Percentiles rank a stretch among this genome's conserved stretches.
phyloP scores from a whole-genome alignment of 441 rosid genomes.

The Gossypium lobatum region DNA sequence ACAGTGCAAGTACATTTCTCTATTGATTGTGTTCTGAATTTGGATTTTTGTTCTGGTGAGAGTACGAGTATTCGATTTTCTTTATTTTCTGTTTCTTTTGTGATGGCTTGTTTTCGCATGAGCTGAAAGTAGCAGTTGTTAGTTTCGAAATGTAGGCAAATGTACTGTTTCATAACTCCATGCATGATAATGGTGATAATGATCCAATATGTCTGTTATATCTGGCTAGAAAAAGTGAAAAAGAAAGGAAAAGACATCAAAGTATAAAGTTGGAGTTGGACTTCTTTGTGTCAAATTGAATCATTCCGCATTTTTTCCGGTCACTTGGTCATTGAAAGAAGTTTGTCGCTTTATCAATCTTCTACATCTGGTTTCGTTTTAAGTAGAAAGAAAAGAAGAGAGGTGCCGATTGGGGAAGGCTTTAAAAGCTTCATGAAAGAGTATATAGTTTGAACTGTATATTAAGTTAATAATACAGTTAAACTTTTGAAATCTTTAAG shows the following conservation, averaged over 20 bases:
- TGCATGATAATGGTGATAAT: not conserved
- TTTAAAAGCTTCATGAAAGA: conserved; percentile 10
- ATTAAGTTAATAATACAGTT: conserved; percentile 8
- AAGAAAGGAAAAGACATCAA: not conserved
- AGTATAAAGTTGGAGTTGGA: not conserved
- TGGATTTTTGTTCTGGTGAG: not conserved
- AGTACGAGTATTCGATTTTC: not conserved
- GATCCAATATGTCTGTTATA: not conserved
- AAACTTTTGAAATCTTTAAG: conserved; percentile 3
- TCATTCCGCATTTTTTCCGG: not conserved
- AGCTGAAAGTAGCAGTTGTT: not conserved
- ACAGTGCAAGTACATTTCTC: conserved; percentile 6
- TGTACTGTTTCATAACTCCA: not conserved
- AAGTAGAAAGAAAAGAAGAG: not conserved
- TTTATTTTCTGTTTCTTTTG: not conserved
- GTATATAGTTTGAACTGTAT: not conserved
- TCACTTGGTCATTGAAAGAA: not conserved
- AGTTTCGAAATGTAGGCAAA: not conserved
- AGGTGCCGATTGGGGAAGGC: not conserved
- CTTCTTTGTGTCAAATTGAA: not conserved
- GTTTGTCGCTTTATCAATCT: not conserved
- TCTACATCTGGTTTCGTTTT: not conserved
- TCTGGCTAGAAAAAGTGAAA: not conserved
- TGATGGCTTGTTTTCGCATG: not conserved
- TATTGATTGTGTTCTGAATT: not conserved